Evolutionary conservation across 768 basidiomycete species (phyloP), one percentile per base, ranked within the genome.

Genomic region (Chiua virens): DNA sequence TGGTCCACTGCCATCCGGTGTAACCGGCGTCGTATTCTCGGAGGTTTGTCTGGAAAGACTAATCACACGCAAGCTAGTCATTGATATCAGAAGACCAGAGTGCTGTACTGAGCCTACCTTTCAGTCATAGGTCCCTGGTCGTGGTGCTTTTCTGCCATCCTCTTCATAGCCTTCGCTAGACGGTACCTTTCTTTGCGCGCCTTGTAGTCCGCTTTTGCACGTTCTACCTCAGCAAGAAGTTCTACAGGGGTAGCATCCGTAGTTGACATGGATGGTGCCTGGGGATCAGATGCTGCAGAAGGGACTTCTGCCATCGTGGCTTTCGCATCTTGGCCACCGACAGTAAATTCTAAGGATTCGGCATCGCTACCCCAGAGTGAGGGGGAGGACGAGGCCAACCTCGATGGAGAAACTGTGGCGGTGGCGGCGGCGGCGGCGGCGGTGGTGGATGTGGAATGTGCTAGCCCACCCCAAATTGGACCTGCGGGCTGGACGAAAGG

Each of bases 141-240:
- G 25, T 42, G 55, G 27, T 50, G 50, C 40, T 58, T 61, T 42
- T 67, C 68, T 49, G 71, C 73, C 55, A 69, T 73, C 56, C 65
- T 75, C 50, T 74, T 78, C 22, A 72, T 70, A 42, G 82, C 80
- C 46, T 81, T 77, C 46, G 83, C 80, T 56, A 71, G 70, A 25
- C 86, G 79, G 58, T 89, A 88, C 21, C 73, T 73, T 58, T 87
- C 86, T 61, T 91, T 91, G 67, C 83, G 79, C 2, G 74, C 75
- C 67, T 81, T 86, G 66, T 91, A 91, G 21, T 70, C 68, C 23
- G 73, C 73, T 58, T 88, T 91, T 1, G 88, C 86, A 18, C 72
- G 79, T 59, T 89, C 82, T 4, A 89, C 78, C 27, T 79, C 73
- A 25, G 55, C 61, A 27, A 66, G 61, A 36, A 72, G 60, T 17